Evolutionary conservation across 2,329 filamentous ascomycete genomes (phyloP).

Genomic region (Madurella fahalii): DNA sequence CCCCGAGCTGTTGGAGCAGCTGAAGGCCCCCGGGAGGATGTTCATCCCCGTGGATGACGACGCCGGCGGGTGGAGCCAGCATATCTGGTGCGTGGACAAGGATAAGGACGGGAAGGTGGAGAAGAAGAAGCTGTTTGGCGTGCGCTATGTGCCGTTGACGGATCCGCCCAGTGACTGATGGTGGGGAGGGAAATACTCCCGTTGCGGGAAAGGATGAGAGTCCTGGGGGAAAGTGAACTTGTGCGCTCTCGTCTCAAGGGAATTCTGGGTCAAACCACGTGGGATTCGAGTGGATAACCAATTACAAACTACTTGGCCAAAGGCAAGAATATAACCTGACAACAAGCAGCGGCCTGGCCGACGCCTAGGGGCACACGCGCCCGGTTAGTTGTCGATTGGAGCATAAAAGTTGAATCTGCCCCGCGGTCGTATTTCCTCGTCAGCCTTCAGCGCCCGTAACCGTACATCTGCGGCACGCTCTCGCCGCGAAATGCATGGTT

Average conservation of each 20-base stretch:
- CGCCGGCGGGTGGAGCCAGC: conserved; percentile 48
- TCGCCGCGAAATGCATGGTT: neutral
- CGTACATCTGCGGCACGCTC: neutral
- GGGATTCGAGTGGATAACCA: neutral
- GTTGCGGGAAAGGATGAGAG: no score
- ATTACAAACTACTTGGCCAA: neutral
- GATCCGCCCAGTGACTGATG: conserved; percentile 52
- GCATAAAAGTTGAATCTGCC: neutral
- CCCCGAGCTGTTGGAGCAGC: conserved; percentile 66
- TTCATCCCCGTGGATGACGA: conserved; percentile 71
- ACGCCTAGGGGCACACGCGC: no score
- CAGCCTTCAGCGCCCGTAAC: neutral
- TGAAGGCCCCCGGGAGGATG: conserved; percentile 73
- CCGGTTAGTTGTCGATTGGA: neutral
- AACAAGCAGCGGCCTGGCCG: no score
- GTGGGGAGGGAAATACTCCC: no score
- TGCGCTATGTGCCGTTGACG: conserved; percentile 73
- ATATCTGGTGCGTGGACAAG: conserved; percentile 74
- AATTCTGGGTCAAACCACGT: neutral
- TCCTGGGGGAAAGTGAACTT: neutral
- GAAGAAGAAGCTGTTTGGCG: conserved; percentile 62
- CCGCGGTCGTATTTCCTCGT: neutral
- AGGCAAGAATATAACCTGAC: neutral
- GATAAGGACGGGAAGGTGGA: conserved; percentile 58
- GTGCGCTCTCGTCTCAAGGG: neutral